These are phyloP conservation scores for Westerdykella aurantiaca DNA, from an alignment of 2,329 filamentous ascomycete species.

Conservation along the genomic window DNA sequence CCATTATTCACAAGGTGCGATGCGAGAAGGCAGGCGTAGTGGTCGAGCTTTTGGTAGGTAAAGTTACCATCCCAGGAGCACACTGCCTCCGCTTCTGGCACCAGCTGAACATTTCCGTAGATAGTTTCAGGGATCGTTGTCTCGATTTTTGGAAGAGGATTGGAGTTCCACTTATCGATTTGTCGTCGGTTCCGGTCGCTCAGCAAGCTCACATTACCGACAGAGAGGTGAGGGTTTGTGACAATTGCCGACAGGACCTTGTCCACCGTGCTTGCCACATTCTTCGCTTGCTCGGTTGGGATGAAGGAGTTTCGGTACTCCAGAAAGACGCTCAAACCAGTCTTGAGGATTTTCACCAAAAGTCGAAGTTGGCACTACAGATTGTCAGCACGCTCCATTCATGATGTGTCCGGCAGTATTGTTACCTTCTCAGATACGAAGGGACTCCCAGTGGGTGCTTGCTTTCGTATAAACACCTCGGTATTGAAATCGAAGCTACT, in stretches of 20 bases:
- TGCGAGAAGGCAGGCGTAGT: slow-evolving; percentile 11
- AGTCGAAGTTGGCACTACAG: slow-evolving; percentile 17
- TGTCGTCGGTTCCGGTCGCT: slow-evolving; percentile 16
- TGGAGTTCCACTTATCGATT: slow-evolving; percentile 18
- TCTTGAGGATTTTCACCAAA: slow-evolving; percentile 17
- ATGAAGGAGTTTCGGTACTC: slow-evolving; percentile 19
- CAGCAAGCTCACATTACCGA: slow-evolving; percentile 8
- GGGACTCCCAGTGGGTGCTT: slow-evolving; percentile 1
- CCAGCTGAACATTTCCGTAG: slow-evolving; percentile 3
- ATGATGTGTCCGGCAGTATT: background rate
- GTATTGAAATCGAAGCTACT: slow-evolving; percentile 10
- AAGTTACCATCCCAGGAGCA: slow-evolving; percentile 24
- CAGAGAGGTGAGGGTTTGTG: slow-evolving; percentile 2
- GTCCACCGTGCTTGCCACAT: slow-evolving; percentile 19
- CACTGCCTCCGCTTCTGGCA: slow-evolving; percentile 16
- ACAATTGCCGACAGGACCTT: slow-evolving; percentile 11
- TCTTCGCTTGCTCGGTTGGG: slow-evolving; percentile 20
- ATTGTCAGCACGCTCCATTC: background rate
- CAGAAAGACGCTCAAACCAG: slow-evolving; percentile 15
- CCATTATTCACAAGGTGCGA: slow-evolving; percentile 13
- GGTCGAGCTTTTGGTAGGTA: slow-evolving; percentile 19
- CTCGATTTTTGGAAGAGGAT: slow-evolving; percentile 9
- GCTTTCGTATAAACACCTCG: slow-evolving; percentile 11
- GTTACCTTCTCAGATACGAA: slow-evolving; percentile 14
- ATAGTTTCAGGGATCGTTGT: slow-evolving; percentile 17